Evolutionary conservation across 2,329 filamentous ascomycete species (phyloP).

Genomic region (Thielaviopsis populi): DNA sequence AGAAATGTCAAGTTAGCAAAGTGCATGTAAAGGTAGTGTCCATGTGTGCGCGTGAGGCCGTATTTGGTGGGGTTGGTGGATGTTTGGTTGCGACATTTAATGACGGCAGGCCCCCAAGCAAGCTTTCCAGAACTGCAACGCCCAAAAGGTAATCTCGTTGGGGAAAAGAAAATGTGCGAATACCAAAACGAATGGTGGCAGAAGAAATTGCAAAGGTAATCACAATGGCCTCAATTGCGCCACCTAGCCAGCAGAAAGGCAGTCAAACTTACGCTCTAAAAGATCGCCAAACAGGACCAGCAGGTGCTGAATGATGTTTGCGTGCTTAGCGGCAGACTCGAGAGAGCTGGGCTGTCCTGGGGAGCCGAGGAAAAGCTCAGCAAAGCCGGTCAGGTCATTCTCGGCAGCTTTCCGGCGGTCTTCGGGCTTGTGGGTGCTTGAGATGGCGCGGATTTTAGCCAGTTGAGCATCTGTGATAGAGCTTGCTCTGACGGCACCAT

Average conservation of each 20-base stretch:
- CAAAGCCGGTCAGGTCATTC: slow-evolving; percentile 64
- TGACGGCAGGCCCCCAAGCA: not conserved
- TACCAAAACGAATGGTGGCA: not conserved
- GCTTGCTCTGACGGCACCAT: slow-evolving; percentile 83
- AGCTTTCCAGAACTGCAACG: not conserved
- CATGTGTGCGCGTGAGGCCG: not conserved
- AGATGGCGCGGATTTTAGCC: slow-evolving; percentile 88
- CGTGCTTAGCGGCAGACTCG: slow-evolving; percentile 69
- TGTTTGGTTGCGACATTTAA: slow-evolving; percentile 4
- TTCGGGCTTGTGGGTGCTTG: slow-evolving; percentile 79
- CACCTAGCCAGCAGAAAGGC: not conserved
- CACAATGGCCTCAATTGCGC: slow-evolving; percentile 1
- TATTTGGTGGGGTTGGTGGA: not conserved
- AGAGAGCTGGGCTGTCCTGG: slow-evolving; percentile 57
- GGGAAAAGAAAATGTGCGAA: not conserved
- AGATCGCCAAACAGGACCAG: slow-evolving; percentile 79
- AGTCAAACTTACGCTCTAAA: slow-evolving; percentile 52
- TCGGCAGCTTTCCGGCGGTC: slow-evolving; percentile 73
- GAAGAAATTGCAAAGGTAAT: not conserved
- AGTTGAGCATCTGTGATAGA: slow-evolving; percentile 89
- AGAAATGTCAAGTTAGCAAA: not conserved
- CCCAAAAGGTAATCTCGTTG: not conserved
- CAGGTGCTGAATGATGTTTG: slow-evolving; percentile 89
- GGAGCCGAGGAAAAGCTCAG: slow-evolving; percentile 62
- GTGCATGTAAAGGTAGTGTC: not conserved